A percentile compares a stretch with the other conserved stretches of the same genome.
Evolutionary conservation across 192 early-diverging fungal genomes (phyloP).

Genomic region (Umbelopsis sp.): DNA sequence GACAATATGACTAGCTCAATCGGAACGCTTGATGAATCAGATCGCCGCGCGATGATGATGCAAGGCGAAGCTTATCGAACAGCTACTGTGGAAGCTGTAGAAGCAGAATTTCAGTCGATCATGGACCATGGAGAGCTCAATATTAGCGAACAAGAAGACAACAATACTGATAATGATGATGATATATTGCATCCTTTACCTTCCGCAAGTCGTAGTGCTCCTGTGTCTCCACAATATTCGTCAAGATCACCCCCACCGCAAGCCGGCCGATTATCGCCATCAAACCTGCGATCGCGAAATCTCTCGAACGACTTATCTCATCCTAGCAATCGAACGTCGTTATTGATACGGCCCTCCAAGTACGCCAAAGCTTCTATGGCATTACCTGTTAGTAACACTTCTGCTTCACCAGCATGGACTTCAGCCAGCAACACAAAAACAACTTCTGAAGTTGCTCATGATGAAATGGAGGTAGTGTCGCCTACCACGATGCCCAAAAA

Average conservation of each 20-base stretch:
- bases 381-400: conserved; percentile 25
- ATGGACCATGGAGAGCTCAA: conserved; percentile 41
- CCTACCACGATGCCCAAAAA: background rate
- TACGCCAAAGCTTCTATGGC: conserved; percentile 32
- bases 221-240: background rate
- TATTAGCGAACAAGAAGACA: conserved; percentile 10
- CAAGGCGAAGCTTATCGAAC: conserved; percentile 23
- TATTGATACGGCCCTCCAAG: conserved; percentile 22
- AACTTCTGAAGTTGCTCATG: conserved; percentile 30
- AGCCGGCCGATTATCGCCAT: background rate
- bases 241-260: background rate
- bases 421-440: conserved; percentile 28
- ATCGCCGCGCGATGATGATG: background rate
- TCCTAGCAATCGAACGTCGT: conserved; percentile 1
- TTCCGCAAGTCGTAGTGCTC: background rate
- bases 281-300: background rate
- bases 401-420: conserved; percentile 30
- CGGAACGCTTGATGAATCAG: conserved; percentile 4
- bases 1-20: conserved; percentile 17
- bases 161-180: conserved; percentile 5
- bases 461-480: conserved; percentile 19
- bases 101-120: conserved; percentile 57
- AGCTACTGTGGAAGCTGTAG: conserved; percentile 53
- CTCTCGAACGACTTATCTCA: background rate
- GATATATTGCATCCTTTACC: background rate